Evolutionary conservation across 1,284 basidiomycete species (phyloP), one percentile per base, ranked within the genome.

Genomic region (Malassezia pachydermatis): DNA sequence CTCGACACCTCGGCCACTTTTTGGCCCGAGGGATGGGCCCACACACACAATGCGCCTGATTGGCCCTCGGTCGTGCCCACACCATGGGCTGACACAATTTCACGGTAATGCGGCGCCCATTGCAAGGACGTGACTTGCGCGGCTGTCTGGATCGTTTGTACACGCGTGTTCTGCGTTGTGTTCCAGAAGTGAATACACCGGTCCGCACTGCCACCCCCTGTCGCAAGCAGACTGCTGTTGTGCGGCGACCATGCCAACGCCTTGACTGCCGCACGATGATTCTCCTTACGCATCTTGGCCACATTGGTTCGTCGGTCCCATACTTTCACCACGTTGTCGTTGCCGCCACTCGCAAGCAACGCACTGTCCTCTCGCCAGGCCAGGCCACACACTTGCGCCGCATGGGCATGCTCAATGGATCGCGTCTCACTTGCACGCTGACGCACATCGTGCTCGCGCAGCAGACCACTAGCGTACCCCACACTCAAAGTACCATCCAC

Each of bases 241-340:
- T 92, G 96, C 0, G 92, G 88, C 60, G 88, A 95, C 88, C 94
- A 99, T 0, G 88, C 87, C 37, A 99, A 76, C 0, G 89, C 90
- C 43, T 65, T 67, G 29, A 71, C 65, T 2, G 68, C 67, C 6
- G 65, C 65, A 20, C 57, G 54, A 47, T 69, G 66, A 41, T 67
- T 65, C 49, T 90, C 92, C 74, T 95, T 95, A 71, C 96, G 81
- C 23, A 84, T 86, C 47, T 94, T 74, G 9, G 92, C 87, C 73
- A 95, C 95, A 73, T 85, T 82, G 9, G 83, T 84, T 64, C 76
- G 78, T 52, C 84, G 79, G 75, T 96, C 90, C 72, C 92, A 98
- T 13, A 98, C 74, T 66, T 95, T 88, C 2, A 98, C 88, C 40
- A 84, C 79, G 73, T 94, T 95, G 79, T 98, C 94, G 70, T 90